Base-by-base conservation (phyloP, 768 basidiomycete species). In the Pleurotus cornucopiae region DNA sequence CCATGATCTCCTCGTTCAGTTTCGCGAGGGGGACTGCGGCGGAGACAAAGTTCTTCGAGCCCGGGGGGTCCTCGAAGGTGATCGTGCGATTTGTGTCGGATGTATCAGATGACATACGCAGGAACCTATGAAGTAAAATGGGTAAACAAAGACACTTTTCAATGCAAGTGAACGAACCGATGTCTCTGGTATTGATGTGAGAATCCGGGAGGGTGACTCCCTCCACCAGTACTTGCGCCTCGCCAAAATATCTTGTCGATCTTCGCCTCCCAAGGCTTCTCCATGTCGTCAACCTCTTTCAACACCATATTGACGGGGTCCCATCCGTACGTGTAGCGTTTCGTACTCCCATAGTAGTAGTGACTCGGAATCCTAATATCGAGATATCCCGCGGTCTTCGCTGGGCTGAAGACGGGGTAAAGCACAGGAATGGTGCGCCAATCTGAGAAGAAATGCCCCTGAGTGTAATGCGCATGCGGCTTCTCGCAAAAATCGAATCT, bases 401-500 rank as follows among this genome's bases (percentile, higher is more conserved):
- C 91, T 2, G 96, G 94, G 2, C 93, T 94, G 71, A 99, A 90
- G 25, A 99, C 83, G 5, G 97, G 97, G 69, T 91, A 95, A n/a
- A 96, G 76, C 1, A 83, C 83, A 9, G 89, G 83, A 57, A 98
- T 86, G 0, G 88, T 89, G 18, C 95, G 78, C 91, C 93, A 97
- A 70, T 99, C 96, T 14, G 91, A 92, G 81, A 97, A 98, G 71
- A 97, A 98, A 70, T 94, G 94, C 9, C 95, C 94, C 66, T 98
- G 97, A 25, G 80, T 79, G 64, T 89, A 86, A 61, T 88, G 94
- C 16, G 89, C 86, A 72, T 91, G 88, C 0, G 96, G 94, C 34
- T 83, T 75, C 30, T 73, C 64, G 70, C 97, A 99, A 66, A 89
- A 94, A 64, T 95, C 85, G 59, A 83, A 78, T 4, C 76, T 74